These are phyloP conservation scores for Teunomyces tritomae DNA, from an alignment of 805 yeast species.

Conservation along the genomic window DNA sequence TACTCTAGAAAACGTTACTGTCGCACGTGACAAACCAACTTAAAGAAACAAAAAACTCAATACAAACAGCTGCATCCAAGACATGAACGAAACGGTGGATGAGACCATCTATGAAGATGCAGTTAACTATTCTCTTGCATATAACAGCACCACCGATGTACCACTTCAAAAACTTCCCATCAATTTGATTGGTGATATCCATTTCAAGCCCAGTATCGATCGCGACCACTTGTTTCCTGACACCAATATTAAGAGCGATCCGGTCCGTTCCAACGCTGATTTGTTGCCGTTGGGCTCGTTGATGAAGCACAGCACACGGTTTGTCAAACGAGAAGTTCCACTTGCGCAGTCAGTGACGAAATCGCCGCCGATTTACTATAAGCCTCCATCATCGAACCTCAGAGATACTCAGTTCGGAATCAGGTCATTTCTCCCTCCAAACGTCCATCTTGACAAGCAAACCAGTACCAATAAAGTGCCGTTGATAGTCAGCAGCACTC, in stretches of 20 bases:
- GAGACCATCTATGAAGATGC: conserved; percentile 15
- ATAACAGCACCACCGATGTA: not conserved
- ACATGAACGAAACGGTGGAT: conserved; percentile 4
- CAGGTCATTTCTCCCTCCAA: conserved; percentile 25
- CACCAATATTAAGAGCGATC: not conserved
- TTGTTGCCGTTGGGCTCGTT: not conserved
- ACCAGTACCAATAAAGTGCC: conserved; percentile 4
- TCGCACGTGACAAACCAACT: not conserved
- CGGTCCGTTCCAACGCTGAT: not conserved
- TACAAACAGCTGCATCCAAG: not conserved
- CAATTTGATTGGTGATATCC: conserved; percentile 10
- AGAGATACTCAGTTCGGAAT: conserved; percentile 26
- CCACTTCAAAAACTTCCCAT: conserved; percentile 10
- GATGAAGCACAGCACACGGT: conserved; percentile 1
- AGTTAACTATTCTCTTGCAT: conserved; percentile 7
- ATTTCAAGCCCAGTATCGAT: conserved; percentile 5
- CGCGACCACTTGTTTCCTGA: conserved; percentile 2
- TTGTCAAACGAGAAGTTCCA: not conserved
- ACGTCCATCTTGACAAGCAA: not conserved
- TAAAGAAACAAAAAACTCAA: not conserved
- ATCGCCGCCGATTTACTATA: conserved; percentile 26
- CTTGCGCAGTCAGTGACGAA: conserved; percentile 4
- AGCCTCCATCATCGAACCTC: conserved; percentile 27
- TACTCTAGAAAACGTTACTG: not conserved
- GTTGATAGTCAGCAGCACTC: conserved; percentile 3